Evolutionary conservation across 2,329 filamentous ascomycete genomes (phyloP).

Genomic region (Paecilomyces sp.): DNA sequence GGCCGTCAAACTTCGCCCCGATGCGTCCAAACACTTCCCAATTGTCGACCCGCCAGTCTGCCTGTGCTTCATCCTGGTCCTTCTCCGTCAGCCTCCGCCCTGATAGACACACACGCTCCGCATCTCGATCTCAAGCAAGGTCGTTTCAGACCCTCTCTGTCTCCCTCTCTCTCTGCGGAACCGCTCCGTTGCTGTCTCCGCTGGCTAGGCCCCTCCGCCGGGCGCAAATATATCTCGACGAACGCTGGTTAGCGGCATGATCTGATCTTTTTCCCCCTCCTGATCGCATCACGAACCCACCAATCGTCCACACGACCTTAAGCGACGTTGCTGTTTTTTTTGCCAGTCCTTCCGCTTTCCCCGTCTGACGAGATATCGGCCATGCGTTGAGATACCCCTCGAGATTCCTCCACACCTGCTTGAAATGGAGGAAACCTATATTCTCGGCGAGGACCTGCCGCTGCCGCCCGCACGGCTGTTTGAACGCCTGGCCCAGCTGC

Average conservation of each 20-base stretch:
- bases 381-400: conserved; percentile 6
- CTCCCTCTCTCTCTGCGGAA: not conserved
- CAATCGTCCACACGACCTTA: not conserved
- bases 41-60: not conserved
- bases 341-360: not conserved
- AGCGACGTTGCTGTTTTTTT: not conserved
- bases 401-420: not conserved
- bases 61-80: not conserved
- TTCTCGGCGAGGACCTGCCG: conserved; percentile 41
- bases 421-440: conserved; percentile 19
- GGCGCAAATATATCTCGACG: not conserved
- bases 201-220: not conserved
- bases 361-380: not conserved
- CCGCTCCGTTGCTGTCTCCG: not conserved
- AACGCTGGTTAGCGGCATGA: not conserved
- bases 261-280: not conserved
- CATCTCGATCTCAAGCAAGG: not conserved
- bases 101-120: not conserved
- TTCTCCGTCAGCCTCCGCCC: not conserved
- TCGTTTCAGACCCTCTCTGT: not conserved
- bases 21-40: not conserved
- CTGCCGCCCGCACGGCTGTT: conserved; percentile 61
- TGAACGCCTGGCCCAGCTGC: conserved; percentile 64
- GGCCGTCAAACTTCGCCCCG: not conserved
- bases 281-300: not conserved